Evolutionary conservation across 371 early-diverging fungal species (phyloP), one percentile per base, ranked within the genome.

Genomic region (Rhizopus delemar): DNA sequence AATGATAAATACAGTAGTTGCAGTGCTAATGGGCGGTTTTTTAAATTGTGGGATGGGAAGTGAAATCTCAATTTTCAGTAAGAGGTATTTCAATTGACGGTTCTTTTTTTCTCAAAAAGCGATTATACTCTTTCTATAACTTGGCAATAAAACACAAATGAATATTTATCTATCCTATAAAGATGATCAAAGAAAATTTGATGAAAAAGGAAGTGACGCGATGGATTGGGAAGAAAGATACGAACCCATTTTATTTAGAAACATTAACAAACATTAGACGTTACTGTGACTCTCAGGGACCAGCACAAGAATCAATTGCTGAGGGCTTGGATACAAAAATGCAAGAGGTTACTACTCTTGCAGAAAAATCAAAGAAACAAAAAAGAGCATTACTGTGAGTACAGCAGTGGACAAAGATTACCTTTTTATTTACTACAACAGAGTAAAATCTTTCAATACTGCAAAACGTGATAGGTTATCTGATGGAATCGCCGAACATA

Each of bases 391-490:
- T 52, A 52, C 38, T n/a, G 38, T 52, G 38, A 35, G 22, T 36
- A 52, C 36, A 28, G 34, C 36, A 35, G 36, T 52, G 36, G 36
- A 15, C 28, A 36, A 15, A 52, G 15, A 38, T 38, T 15, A 36
- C 52, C 22, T 35, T 52, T 52, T 52, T 52, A 38, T 52, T 4
- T 52, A 52, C 36, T 52, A 28, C 38, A 52, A 52, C 36, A 35
- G 52, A 52, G 52, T 36, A 46, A 22, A 22, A 22, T 2, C 22
- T 22, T 22, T 22, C 22, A 22, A 22, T 22, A 2, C 22, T 22
- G 22, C 22, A 22, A 22, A 22, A 22, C 22, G 1, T 22, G 22
- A 2, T 22, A 22, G 22, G 22, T 22, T 22, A 22, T 22, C 2
- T 22, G 22, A 22, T 22, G 22, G 22, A 22, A 22, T 0, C 22